These are phyloP conservation scores for Trichoderma gracile DNA, from an alignment of 2,329 filamentous ascomycete genomes.

Conservation along the genomic window DNA sequence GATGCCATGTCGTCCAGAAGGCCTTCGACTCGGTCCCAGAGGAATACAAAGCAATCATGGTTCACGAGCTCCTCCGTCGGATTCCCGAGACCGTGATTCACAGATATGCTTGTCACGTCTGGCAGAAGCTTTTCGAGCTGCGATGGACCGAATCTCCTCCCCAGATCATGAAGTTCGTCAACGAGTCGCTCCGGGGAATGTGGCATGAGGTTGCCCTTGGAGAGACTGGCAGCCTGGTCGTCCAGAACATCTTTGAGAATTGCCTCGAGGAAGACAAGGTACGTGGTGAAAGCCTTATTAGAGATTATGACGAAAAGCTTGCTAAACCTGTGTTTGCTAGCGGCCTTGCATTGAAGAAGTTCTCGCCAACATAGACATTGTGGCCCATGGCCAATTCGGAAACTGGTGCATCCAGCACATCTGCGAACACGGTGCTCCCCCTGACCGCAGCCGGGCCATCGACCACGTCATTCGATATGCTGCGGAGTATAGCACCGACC, in stretches of 20 bases:
- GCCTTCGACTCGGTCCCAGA: constrained; percentile 97
- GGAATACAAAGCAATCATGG: constrained; percentile 97
- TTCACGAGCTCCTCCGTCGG: constrained; percentile 90
- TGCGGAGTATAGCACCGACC: constrained; percentile 96
- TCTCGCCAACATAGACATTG: constrained; percentile 89
- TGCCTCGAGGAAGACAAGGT: constrained; percentile 98
- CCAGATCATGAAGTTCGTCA: constrained; percentile 98
- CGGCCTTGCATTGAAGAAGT: constrained; percentile 97
- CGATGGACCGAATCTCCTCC: constrained; percentile 93
- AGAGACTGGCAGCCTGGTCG: constrained; percentile 95
- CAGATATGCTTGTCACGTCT: constrained; percentile 97
- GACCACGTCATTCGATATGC: constrained; percentile 94
- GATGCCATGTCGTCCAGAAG: constrained; percentile 97
- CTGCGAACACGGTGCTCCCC: constrained; percentile 90
- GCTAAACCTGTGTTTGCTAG: constrained; percentile 47
- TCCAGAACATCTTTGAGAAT: constrained; percentile 99
- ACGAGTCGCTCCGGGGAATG: constrained; percentile 91
- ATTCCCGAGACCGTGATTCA: constrained; percentile 98
- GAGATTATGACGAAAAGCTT: constrained; percentile 20
- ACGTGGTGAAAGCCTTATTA: constrained; percentile 32
- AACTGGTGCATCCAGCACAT: constrained; percentile 99
- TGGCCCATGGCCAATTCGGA: constrained; percentile 95
- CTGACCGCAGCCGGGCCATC: constrained; percentile 88
- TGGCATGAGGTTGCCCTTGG: constrained; percentile 98
- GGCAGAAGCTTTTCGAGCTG: constrained; percentile 98